Evolutionary conservation across 768 basidiomycete genomes (phyloP).

Genomic region (Chalciporus sphaerocephalus): DNA sequence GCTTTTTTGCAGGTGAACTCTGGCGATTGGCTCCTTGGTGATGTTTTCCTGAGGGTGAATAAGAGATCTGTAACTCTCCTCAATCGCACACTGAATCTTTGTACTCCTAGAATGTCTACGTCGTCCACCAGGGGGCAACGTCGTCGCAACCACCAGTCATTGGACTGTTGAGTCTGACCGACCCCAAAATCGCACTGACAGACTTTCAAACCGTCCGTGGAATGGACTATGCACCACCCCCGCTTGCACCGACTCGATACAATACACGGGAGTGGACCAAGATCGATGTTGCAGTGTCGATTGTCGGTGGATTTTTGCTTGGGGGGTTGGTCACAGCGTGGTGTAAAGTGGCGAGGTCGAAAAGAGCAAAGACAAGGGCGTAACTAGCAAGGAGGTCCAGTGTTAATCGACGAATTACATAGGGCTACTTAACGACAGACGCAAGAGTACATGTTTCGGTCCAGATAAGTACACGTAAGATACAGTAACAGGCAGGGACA

Average conservation of each 20-base stretch:
- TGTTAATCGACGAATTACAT: background rate
- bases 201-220: conserved; percentile 43
- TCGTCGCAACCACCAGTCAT: conserved; percentile 38
- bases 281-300: conserved; percentile 23
- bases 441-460: background rate
- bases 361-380: conserved; percentile 2
- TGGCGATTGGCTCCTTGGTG: conserved; percentile 61
- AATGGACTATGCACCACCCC: conserved; percentile 33
- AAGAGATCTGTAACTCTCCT: background rate
- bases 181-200: conserved; percentile 32
- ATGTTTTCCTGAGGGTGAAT: conserved; percentile 50
- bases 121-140: conserved; percentile 43
- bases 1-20: conserved; percentile 38
- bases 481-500: background rate
- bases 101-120: conserved; percentile 47
- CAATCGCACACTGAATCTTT: conserved; percentile 2
- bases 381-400: conserved; percentile 1
- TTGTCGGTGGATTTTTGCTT: conserved; percentile 34
- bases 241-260: conserved; percentile 7
- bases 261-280: conserved; percentile 13
- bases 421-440: conserved; percentile 1
- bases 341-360: conserved; percentile 7
- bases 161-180: conserved; percentile 44
- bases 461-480: background rate
- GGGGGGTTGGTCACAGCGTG: conserved; percentile 28